Conservation (phyloP, 2,329 filamentous ascomycete species). For the Penicillium rolfsii region DNA sequence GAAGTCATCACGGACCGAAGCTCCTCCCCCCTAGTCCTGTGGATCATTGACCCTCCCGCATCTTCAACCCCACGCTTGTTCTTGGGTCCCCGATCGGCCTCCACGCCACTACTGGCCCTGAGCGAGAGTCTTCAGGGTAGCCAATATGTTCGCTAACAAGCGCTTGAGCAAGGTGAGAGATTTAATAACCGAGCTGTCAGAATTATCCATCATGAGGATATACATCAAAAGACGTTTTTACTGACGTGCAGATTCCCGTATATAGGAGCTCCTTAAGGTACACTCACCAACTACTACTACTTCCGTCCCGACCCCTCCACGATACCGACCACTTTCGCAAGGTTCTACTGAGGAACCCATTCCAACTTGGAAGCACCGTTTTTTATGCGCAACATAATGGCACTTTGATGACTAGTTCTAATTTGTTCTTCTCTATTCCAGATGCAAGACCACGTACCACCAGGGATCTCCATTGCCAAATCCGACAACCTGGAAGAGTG, state of each 20-base stretch:
- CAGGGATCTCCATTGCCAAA: conserved; percentile 75
- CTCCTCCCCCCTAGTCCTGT: conserved; percentile 5
- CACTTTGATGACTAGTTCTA: neutral
- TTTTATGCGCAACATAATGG: neutral
- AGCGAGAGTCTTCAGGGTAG: neutral
- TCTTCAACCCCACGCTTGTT: conserved; percentile 12
- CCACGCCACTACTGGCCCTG: neutral
- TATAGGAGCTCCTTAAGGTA: conserved; percentile 61
- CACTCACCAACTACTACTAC: neutral
- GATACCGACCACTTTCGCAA: neutral
- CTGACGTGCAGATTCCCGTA: conserved; percentile 28
- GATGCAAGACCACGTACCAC: conserved; percentile 62
- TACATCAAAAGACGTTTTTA: neutral
- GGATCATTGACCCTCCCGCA: conserved; percentile 7
- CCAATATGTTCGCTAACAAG: conserved; percentile 55
- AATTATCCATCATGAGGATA: neutral
- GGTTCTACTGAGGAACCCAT: neutral
- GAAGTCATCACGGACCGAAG: neutral
- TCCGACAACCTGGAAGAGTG: conserved; percentile 86
- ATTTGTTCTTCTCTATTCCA: conserved; percentile 32
- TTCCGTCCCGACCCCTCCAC: neutral
- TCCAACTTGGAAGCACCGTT: neutral
- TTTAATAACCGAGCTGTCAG: neutral
- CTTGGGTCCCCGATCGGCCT: conserved; percentile 1
- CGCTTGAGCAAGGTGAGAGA: conserved; percentile 50